Evolutionary conservation across 2,329 filamentous ascomycete species (phyloP).

Genomic region (Aspergillus pseudoviridinutans): DNA sequence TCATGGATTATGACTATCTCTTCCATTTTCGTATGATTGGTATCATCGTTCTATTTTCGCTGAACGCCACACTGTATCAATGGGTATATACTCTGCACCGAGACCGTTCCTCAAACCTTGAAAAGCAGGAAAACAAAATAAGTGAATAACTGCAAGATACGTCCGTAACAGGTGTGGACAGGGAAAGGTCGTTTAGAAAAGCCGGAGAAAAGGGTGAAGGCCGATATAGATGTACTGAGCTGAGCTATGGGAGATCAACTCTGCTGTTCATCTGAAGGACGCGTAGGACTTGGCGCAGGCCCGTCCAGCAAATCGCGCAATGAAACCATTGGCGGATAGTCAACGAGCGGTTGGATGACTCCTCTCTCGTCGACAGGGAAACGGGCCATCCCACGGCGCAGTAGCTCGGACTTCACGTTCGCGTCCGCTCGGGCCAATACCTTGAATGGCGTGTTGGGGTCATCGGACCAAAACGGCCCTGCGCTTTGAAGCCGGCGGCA

Average conservation of each 20-base stretch:
- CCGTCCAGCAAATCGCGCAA: background rate
- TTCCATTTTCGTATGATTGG: background rate
- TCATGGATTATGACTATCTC: background rate
- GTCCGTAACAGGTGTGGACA: background rate
- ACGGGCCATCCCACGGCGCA: constrained; percentile 22
- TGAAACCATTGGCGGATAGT: background rate
- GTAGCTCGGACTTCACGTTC: constrained; percentile 27
- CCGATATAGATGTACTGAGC: too few species aligned
- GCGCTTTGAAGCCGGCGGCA: constrained; percentile 16
- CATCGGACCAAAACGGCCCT: constrained; percentile 28
- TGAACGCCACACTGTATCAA: background rate
- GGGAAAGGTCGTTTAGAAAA: background rate
- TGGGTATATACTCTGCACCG: background rate
- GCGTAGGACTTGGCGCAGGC: background rate
- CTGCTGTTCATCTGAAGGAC: background rate
- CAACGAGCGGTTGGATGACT: constrained; percentile 21
- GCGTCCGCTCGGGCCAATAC: constrained; percentile 32
- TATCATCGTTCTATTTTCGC: background rate
- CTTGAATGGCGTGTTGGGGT: constrained; percentile 38
- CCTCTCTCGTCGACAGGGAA: constrained; percentile 32
- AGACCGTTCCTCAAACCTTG: background rate
- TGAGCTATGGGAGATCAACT: background rate
- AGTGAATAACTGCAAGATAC: background rate
- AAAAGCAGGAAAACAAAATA: background rate
- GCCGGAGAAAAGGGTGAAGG: too few species aligned